These are phyloP conservation scores for Musa acuminata DNA, from an alignment of 176 grass and related monocot genomes.

Conservation along the genomic window DNA sequence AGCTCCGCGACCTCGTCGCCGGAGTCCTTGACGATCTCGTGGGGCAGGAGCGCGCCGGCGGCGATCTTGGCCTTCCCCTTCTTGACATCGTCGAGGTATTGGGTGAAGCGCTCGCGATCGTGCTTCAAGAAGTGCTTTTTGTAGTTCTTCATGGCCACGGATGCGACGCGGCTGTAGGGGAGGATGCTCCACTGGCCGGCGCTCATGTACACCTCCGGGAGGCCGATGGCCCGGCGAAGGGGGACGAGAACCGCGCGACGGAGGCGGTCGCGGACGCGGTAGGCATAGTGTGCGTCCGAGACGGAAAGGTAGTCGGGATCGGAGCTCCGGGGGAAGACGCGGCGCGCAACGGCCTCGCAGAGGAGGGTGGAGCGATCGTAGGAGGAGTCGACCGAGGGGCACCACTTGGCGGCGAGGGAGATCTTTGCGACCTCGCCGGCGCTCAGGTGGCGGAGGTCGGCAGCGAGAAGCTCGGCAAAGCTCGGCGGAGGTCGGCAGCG, in stretches of 20 bases:
- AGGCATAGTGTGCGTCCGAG: conserved; percentile 54
- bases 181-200: conserved; percentile 41
- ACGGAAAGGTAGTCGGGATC: conserved; percentile 33
- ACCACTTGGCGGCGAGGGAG: conserved; percentile 79
- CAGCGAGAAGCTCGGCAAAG: conserved; percentile 44
- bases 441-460: conserved; percentile 49
- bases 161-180: conserved; percentile 57
- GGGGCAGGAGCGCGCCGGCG: conserved; percentile 66
- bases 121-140: conserved; percentile 53
- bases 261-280: conserved; percentile 44
- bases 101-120: conserved; percentile 47
- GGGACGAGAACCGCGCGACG: conserved; percentile 44
- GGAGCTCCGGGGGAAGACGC: conserved; percentile 50
- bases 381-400: conserved; percentile 63
- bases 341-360: conserved; percentile 65
- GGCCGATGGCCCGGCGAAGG: conserved; percentile 56
- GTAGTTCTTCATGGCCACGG: conserved; percentile 81
- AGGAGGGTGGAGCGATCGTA: conserved; percentile 76
- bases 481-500: conserved; percentile 43
- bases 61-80: conserved; percentile 46
- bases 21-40: conserved; percentile 32
- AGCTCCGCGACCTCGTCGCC: conserved; percentile 38
- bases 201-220: conserved; percentile 67
- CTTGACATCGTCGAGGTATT: conserved; percentile 48
- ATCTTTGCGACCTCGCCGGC: conserved; percentile 26